These are phyloP conservation scores for Cercospora berteroae DNA, from an alignment of 2,329 filamentous ascomycete species.

Conservation along the genomic window DNA sequence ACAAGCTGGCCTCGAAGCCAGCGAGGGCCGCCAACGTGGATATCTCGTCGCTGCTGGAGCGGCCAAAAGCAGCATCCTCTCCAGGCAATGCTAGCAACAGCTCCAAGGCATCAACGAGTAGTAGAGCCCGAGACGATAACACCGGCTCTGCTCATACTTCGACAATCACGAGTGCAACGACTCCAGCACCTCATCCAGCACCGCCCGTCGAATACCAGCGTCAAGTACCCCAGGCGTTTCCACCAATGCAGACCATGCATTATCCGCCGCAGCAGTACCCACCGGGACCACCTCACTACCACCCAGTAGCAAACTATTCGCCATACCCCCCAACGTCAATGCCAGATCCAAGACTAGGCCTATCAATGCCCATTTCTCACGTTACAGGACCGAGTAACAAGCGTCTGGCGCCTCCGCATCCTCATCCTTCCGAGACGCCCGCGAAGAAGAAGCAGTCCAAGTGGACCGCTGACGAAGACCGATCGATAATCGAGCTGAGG, in stretches of 20 bases:
- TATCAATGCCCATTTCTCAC: conserved; percentile 38
- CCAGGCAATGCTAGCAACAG: conserved; percentile 47
- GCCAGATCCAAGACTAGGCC: conserved; percentile 31
- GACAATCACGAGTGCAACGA: conserved; percentile 27
- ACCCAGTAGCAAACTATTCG: conserved; percentile 31
- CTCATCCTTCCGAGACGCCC: conserved; percentile 59
- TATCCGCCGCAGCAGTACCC: conserved; percentile 28
- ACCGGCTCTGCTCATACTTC: conserved; percentile 24
- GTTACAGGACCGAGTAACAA: conserved; percentile 44
- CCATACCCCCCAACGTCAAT: conserved; percentile 31
- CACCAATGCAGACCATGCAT: conserved; percentile 34
- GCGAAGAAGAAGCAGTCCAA: conserved; percentile 96
- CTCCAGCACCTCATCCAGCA: conserved; percentile 26
- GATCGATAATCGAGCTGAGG: conserved; percentile 87
- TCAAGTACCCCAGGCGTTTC: conserved; percentile 24
- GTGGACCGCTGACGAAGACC: conserved; percentile 91
- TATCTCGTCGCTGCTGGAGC: conserved; percentile 87
- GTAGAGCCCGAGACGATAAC: conserved; percentile 29
- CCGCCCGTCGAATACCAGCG: conserved; percentile 22
- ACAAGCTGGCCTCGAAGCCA: conserved; percentile 46
- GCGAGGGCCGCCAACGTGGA: conserved; percentile 73
- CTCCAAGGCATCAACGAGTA: conserved; percentile 32
- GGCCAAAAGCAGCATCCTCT: conserved; percentile 68
- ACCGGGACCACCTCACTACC: conserved; percentile 26
- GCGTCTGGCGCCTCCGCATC: conserved; percentile 45